A percentile compares a stretch with the other conserved stretches of the same genome.
Conservation (phyloP, 768 basidiomycete genomes). For the Hortiboletus flavorubellus region DNA sequence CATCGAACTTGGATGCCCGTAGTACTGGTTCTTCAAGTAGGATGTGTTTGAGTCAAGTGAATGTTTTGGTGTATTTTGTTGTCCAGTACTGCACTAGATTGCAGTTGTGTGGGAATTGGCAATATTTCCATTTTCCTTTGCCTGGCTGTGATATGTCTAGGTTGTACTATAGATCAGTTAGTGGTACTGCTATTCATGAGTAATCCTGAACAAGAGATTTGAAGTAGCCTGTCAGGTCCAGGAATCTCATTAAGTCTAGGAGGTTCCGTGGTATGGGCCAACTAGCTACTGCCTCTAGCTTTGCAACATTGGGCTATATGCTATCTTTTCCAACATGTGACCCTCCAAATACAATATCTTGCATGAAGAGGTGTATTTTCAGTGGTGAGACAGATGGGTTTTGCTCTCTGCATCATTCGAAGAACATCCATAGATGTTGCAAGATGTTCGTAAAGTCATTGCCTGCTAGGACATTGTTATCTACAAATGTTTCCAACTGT, state of each 20-base stretch:
- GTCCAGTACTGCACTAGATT: slow-evolving; percentile 11
- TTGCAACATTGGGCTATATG: background rate
- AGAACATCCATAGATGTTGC: background rate
- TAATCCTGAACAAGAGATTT: slow-evolving; percentile 9
- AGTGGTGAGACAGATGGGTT: slow-evolving; percentile 7
- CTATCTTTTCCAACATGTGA: background rate
- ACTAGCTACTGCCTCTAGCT: slow-evolving; percentile 1
- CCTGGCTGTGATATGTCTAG: background rate
- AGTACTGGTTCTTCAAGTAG: slow-evolving; percentile 17
- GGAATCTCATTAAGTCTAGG: background rate
- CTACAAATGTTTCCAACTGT: background rate
- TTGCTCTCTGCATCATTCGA: background rate
- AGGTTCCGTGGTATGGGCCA: background rate
- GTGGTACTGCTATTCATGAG: background rate
- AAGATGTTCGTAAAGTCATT: background rate
- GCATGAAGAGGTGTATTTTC: slow-evolving; percentile 6
- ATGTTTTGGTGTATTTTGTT: slow-evolving; percentile 19
- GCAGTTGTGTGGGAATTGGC: background rate
- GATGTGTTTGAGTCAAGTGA: slow-evolving; percentile 29
- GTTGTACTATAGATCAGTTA: background rate
- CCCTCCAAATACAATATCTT: too few species aligned
- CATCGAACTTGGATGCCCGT: slow-evolving; percentile 28
- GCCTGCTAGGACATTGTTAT: background rate
- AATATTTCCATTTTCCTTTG: background rate
- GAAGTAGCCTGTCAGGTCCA: slow-evolving; percentile 9